phyloP scores from a whole-genome alignment of 2,329 filamentous ascomycete genomes.

The Ophiostoma sp. region DNA sequence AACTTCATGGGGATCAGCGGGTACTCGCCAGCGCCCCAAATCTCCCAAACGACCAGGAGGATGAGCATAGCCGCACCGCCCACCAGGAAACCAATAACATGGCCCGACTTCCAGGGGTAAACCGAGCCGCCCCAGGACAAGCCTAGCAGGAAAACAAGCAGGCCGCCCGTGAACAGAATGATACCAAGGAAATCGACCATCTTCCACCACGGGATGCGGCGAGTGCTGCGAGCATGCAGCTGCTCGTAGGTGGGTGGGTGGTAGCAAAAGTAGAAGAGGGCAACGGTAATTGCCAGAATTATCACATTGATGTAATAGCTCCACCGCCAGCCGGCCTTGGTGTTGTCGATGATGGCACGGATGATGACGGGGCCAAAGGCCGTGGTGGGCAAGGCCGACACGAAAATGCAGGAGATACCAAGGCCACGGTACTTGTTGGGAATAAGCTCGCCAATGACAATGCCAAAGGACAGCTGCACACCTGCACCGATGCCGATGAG shows the following conservation, averaged over 20 bases:
- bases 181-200: constrained; percentile 50
- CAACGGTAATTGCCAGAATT: constrained; percentile 41
- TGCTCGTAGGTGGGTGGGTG: constrained; percentile 48
- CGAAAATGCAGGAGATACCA: constrained; percentile 41
- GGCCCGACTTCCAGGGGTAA: constrained; percentile 45
- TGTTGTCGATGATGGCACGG: constrained; percentile 44
- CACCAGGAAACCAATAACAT: constrained; percentile 41
- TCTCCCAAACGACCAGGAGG: constrained; percentile 43
- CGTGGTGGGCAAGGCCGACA: constrained; percentile 43
- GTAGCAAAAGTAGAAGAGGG: constrained; percentile 48
- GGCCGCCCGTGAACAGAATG: constrained; percentile 43
- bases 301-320: constrained; percentile 51
- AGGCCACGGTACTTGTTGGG: constrained; percentile 44
- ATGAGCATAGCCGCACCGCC: constrained; percentile 40
- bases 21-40: constrained; percentile 38
- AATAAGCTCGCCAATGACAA: constrained; percentile 46
- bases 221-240: constrained; percentile 43
- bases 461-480: constrained; percentile 44
- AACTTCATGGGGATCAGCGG: constrained; percentile 46
- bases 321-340: constrained; percentile 49
- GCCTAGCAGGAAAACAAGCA: constrained; percentile 46
- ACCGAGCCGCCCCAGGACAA: constrained; percentile 45
- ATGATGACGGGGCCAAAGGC: constrained; percentile 50
- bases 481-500: constrained; percentile 43
- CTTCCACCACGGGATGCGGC: constrained; percentile 38